Percentiles rank a stretch among this genome's conserved stretches.
These are phyloP conservation scores for Rhizoclosmatium sp. DNA, from an alignment of 192 early-diverging fungal genomes.

Conservation along the genomic window DNA sequence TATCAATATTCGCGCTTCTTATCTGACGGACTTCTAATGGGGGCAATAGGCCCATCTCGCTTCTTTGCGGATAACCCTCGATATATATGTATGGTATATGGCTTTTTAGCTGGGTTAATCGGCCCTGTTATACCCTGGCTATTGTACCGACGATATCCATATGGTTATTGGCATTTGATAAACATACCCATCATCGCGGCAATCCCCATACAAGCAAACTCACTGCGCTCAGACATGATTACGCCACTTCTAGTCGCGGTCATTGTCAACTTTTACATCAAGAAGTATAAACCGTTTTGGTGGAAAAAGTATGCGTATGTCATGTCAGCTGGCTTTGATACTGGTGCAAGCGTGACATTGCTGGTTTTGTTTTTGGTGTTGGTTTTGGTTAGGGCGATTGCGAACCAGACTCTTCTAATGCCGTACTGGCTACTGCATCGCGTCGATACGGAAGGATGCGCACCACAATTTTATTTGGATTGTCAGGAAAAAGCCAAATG, in stretches of 20 bases:
- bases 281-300: constrained; percentile 45
- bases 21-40: constrained; percentile 44
- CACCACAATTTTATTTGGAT: constrained; percentile 8
- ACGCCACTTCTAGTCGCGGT: constrained; percentile 27
- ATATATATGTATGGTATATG: constrained; percentile 28
- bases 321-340: constrained; percentile 66
- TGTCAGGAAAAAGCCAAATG: background rate
- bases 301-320: constrained; percentile 77
- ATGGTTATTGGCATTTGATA: constrained; percentile 37
- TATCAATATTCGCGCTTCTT: constrained; percentile 31
- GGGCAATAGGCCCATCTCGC: constrained; percentile 41
- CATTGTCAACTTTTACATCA: constrained; percentile 33
- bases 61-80: constrained; percentile 34
- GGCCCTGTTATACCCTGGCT: constrained; percentile 39
- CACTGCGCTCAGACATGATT: constrained; percentile 13
- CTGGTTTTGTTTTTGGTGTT: constrained; percentile 36
- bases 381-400: background rate
- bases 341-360: constrained; percentile 54
- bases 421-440: constrained; percentile 25
- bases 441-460: constrained; percentile 28
- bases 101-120: constrained; percentile 39
- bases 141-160: constrained; percentile 7
- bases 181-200: constrained; percentile 40
- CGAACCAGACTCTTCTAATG: background rate
- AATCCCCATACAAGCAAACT: background rate